These are phyloP conservation scores for Penicillium egyptiacum DNA, from an alignment of 495 filamentous ascomycete species.

Conservation along the genomic window DNA sequence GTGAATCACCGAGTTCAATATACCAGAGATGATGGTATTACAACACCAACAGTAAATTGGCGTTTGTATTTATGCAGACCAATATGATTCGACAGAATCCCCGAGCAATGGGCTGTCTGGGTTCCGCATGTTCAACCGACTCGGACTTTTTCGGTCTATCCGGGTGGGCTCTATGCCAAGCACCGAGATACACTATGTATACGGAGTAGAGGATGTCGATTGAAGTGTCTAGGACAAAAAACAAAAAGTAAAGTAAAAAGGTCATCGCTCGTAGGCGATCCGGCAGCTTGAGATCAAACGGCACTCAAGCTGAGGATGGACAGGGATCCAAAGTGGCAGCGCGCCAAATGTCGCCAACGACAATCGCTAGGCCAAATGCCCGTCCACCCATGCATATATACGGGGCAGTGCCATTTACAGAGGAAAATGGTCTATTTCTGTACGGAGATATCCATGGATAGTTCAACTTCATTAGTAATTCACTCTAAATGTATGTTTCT, in stretches of 20 bases:
- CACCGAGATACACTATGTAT: conserved; percentile 1
- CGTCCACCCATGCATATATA: neutral
- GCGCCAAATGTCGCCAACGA: too few relatives aligned
- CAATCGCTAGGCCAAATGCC: too few relatives aligned
- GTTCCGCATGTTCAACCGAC: conserved; percentile 1
- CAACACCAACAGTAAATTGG: neutral
- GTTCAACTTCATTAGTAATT: conserved; percentile 2
- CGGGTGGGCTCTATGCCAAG: conserved; percentile 6
- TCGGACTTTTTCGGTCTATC: conserved; percentile 27
- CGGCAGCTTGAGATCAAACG: too few relatives aligned
- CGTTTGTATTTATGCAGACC: neutral
- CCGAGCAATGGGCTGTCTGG: conserved; percentile 12
- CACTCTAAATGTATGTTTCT: conserved; percentile 7
- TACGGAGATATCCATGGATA: too few relatives aligned
- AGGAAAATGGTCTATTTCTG: neutral
- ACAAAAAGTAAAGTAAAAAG: too few relatives aligned
- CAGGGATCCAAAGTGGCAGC: too few relatives aligned
- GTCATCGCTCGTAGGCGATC: too few relatives aligned
- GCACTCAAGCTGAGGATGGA: too few relatives aligned
- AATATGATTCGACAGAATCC: conserved; percentile 18
- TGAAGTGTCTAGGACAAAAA: too few relatives aligned
- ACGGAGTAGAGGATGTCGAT: neutral
- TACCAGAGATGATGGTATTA: neutral
- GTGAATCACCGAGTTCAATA: conserved; percentile 16
- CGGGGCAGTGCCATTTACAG: neutral